Evolutionary conservation across 441 rosid species (phyloP).

Genomic region (Populus tomentosa): DNA sequence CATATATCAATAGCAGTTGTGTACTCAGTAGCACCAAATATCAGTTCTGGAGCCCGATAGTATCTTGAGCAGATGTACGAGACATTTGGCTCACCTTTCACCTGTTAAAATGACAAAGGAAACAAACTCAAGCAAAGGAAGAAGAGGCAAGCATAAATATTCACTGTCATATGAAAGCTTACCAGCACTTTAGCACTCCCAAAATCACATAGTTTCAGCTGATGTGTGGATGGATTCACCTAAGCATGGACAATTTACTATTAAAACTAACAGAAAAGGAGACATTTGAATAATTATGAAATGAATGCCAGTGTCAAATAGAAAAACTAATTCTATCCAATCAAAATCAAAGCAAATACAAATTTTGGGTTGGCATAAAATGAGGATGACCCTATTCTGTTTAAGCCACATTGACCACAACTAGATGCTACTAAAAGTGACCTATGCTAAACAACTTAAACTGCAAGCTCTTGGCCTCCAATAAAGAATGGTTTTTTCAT

Average conservation of each 20-base stretch:
- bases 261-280: slow-evolving; percentile 4
- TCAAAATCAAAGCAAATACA: background rate
- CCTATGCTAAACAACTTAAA: background rate
- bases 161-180: slow-evolving; percentile 21
- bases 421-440: background rate
- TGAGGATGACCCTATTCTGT: background rate
- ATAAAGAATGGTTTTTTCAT: background rate
- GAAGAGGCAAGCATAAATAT: background rate
- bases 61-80: slow-evolving; percentile 97
- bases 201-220: slow-evolving; percentile 93
- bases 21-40: slow-evolving; percentile 97
- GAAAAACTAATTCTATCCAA: background rate
- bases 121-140: slow-evolving; percentile 20
- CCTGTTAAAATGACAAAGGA: slow-evolving; percentile 37
- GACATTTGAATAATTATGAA: background rate
- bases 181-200: slow-evolving; percentile 99
- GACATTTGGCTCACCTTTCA: slow-evolving; percentile 97
- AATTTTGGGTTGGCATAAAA: background rate
- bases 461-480: background rate
- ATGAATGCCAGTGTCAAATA: background rate
- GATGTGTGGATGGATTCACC: slow-evolving; percentile 99
- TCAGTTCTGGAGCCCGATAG: slow-evolving; percentile 98
- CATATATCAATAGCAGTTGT: slow-evolving; percentile 99
- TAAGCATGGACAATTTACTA: slow-evolving; percentile 26
- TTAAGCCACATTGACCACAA: background rate